Percentiles rank a stretch among this genome's conserved stretches.
These are phyloP conservation scores for Stellera chamaejasme DNA, from an alignment of 345 rosid genomes.

Conservation along the genomic window DNA sequence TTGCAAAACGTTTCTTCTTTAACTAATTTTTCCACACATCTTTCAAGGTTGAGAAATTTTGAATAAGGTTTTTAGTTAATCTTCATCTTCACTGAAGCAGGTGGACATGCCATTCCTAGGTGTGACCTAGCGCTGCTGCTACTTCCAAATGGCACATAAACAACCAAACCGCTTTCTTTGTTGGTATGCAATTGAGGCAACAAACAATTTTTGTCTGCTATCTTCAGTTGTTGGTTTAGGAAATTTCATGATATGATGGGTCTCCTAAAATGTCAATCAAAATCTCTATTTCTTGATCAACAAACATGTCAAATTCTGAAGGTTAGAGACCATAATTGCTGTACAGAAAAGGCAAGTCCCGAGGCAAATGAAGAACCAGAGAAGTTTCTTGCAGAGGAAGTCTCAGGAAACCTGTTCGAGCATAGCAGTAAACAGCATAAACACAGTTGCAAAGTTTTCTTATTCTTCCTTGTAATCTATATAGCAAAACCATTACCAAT, in stretches of 20 bases:
- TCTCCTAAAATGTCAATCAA: slow-evolving; percentile 22
- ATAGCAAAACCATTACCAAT: slow-evolving; percentile 28
- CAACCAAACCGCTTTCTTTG: slow-evolving; percentile 27
- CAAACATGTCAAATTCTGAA: slow-evolving; percentile 1
- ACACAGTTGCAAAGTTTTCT: slow-evolving; percentile 1
- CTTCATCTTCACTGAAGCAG: no score
- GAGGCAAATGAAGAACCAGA: slow-evolving; percentile 5
- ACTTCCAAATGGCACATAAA: slow-evolving; percentile 42
- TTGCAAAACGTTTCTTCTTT: no score
- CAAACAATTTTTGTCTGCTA: slow-evolving; percentile 21
- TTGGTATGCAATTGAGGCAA: slow-evolving; percentile 29
- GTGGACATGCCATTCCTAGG: not conserved
- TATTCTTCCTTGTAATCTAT: slow-evolving; percentile 15
- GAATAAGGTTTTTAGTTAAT: no score
- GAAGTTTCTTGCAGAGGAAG: slow-evolving; percentile 13
- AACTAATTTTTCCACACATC: no score
- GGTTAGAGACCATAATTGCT: slow-evolving; percentile 18
- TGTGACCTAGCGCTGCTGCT: slow-evolving; percentile 26
- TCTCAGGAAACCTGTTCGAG: slow-evolving; percentile 9
- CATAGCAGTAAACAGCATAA: slow-evolving; percentile 14
- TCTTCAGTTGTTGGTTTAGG: slow-evolving; percentile 32
- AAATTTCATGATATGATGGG: slow-evolving; percentile 39
- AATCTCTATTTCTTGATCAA: slow-evolving; percentile 8
- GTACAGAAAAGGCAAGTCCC: slow-evolving; percentile 20
- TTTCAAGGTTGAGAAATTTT: no score